Conservation (phyloP, 2,329 filamentous ascomycete genomes). For the Keithomyces neogunnii region DNA sequence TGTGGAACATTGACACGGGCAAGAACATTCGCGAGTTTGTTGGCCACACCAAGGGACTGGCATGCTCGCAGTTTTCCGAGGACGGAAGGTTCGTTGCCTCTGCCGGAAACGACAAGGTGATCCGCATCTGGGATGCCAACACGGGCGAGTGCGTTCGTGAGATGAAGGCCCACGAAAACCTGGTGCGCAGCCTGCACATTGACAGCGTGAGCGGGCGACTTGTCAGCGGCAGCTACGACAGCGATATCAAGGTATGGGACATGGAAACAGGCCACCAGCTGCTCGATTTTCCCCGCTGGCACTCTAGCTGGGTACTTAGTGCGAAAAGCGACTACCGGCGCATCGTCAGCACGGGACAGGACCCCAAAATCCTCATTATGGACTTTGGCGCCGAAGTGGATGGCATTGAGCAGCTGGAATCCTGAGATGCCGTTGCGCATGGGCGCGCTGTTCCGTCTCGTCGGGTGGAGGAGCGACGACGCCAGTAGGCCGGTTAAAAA, state of each 20-base stretch:
- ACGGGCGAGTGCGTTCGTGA: conserved; percentile 77
- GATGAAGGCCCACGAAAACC: conserved; percentile 72
- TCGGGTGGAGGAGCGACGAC: not conserved
- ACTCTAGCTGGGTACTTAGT: conserved; percentile 90
- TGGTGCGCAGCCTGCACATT: conserved; percentile 86
- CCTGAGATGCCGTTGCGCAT: conserved; percentile 11
- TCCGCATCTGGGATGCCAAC: conserved; percentile 92
- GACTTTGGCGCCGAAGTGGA: conserved; percentile 68
- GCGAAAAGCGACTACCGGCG: conserved; percentile 93
- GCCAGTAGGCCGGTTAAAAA: not conserved
- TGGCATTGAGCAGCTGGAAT: conserved; percentile 52
- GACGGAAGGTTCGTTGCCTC: conserved; percentile 91
- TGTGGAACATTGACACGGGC: conserved; percentile 91
- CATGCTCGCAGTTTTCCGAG: conserved; percentile 92
- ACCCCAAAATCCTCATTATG: conserved; percentile 84
- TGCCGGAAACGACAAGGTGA: conserved; percentile 90
- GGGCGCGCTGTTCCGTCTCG: not conserved
- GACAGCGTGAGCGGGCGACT: conserved; percentile 81
- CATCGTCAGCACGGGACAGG: conserved; percentile 91
- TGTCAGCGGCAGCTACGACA: conserved; percentile 89
- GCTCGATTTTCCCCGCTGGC: conserved; percentile 88
- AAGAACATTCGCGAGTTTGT: conserved; percentile 83
- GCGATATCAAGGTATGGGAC: conserved; percentile 91
- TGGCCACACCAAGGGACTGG: conserved; percentile 85
- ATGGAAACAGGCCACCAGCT: conserved; percentile 70